phyloP scores from a whole-genome alignment of 2,329 filamentous ascomycete genomes.

The Penicillium sumatraense region DNA sequence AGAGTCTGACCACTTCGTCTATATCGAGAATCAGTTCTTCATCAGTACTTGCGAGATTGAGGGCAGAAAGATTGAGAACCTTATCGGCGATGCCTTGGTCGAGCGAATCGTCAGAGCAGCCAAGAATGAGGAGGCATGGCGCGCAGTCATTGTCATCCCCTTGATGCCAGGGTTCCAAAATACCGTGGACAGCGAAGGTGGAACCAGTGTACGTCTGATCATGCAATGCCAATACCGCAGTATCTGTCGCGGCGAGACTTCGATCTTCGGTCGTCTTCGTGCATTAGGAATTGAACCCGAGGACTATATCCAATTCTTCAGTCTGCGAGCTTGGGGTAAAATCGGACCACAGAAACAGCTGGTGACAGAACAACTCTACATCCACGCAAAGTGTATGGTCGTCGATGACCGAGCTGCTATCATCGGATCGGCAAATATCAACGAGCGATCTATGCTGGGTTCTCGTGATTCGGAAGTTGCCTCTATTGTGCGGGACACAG shows the following conservation, averaged over 20 bases:
- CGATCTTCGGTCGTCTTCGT: slow-evolving; percentile 85
- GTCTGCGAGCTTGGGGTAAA: slow-evolving; percentile 87
- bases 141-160: slow-evolving; percentile 85
- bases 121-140: slow-evolving; percentile 85
- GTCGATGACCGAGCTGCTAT: slow-evolving; percentile 92
- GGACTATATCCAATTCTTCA: slow-evolving; percentile 95
- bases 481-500: slow-evolving; percentile 86
- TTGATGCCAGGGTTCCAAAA: slow-evolving; percentile 99
- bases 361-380: slow-evolving; percentile 95
- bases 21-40: slow-evolving; percentile 99
- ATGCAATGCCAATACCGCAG: slow-evolving; percentile 97
- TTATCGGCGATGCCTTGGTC: slow-evolving; percentile 91
- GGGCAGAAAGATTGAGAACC: slow-evolving; percentile 85
- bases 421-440: slow-evolving; percentile 98
- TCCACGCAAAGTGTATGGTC: slow-evolving; percentile 95
- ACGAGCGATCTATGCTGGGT: slow-evolving; percentile 94
- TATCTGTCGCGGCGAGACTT: slow-evolving; percentile 89
- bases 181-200: slow-evolving; percentile 90
- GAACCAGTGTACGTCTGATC: slow-evolving; percentile 91
- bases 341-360: slow-evolving; percentile 81
- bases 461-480: slow-evolving; percentile 90
- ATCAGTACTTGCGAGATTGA: slow-evolving; percentile 90
- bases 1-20: slow-evolving; percentile 94
- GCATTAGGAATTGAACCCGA: slow-evolving; percentile 85
- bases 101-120: slow-evolving; percentile 86